Evolutionary conservation across 176 grass and related monocot species (phyloP), one percentile per base, ranked within the genome.

Genomic region (Microstegium vimineum): DNA sequence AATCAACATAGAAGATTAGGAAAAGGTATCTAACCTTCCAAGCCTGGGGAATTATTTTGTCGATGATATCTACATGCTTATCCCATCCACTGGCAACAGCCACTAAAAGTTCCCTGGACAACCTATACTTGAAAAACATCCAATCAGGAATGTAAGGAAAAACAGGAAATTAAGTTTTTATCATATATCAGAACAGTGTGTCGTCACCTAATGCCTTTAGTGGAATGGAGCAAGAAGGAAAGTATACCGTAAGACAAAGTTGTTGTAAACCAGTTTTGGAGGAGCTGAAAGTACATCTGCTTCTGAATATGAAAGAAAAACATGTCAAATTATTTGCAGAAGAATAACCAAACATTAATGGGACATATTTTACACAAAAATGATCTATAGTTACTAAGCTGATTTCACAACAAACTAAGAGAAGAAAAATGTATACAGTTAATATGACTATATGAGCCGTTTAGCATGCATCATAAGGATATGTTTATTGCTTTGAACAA

Each of bases 211-310:
- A 71, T 25, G 71, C 45, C 32, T 66, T 82, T 22, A 73, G 56
- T 15, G 35, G 62, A 74, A 84, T 77, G 23, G 62, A 17, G 52
- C 17, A 31, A 14, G 30, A 82, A 81, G 8, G 10, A 88, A 62
- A 76, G 30, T n/a, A 87, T 89, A 94, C 95, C 90, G 81, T 76
- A 93, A 77, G 68, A 93, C 90, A 88, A 95, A 95, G 64, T 82
- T 95, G 85, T 91, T 95, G 79, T 98, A 98, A 61, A 98, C 92
- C 62, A 98, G 82, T 82, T 94, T 98, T 68, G 86, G 90, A 89
- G 92, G 95, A 87, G 95, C 95, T 65, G 95, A 98, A 84, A 98
- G 90, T 73, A 98, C 92, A 83, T 84, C 86, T 70, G 82, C 95
- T 78, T 98, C 95, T 98, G 92, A 90, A 79, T 71, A 86, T 2